These are phyloP conservation scores for Cyamopsis tetragonoloba DNA, from an alignment of 306 rosid species.

Conservation along the genomic window DNA sequence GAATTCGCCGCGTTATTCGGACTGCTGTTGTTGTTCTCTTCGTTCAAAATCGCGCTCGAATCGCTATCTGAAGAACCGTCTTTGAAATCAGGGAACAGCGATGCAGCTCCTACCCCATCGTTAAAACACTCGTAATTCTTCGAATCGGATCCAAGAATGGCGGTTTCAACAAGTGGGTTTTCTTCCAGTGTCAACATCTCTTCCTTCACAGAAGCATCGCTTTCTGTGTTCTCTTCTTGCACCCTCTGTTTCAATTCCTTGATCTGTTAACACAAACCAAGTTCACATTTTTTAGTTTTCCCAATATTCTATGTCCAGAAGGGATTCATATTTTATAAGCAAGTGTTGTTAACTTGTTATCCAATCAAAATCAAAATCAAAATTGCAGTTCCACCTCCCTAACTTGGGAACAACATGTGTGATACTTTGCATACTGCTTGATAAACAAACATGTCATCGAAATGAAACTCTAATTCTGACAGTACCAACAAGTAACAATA, in stretches of 20 bases:
- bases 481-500: too few species aligned
- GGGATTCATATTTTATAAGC: too few species aligned
- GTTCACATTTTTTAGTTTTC: too few species aligned
- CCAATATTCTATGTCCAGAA: too few species aligned
- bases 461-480: too few species aligned
- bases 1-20: slow-evolving; percentile 48
- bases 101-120: slow-evolving; percentile 13
- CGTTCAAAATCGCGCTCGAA: slow-evolving; percentile 85
- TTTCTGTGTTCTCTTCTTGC: slow-evolving; percentile 48
- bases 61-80: slow-evolving; percentile 93
- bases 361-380: too few species aligned
- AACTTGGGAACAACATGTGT: too few species aligned
- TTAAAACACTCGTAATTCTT: slow-evolving; percentile 45
- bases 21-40: slow-evolving; percentile 42
- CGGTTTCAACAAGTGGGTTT: slow-evolving; percentile 25
- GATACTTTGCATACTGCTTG: too few species aligned
- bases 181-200: slow-evolving; percentile 46
- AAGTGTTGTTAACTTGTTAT: too few species aligned
- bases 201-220: slow-evolving; percentile 60
- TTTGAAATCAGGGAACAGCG: slow-evolving; percentile 57
- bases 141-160: slow-evolving; percentile 38
- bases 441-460: too few species aligned
- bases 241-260: slow-evolving; percentile 69
- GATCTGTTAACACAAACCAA: slow-evolving; percentile 39
- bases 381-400: too few species aligned